Percentiles rank a stretch among this genome's conserved stretches.
Conservation (phyloP, 371 early-diverging fungal genomes). For the Edhazardia aedis region DNA sequence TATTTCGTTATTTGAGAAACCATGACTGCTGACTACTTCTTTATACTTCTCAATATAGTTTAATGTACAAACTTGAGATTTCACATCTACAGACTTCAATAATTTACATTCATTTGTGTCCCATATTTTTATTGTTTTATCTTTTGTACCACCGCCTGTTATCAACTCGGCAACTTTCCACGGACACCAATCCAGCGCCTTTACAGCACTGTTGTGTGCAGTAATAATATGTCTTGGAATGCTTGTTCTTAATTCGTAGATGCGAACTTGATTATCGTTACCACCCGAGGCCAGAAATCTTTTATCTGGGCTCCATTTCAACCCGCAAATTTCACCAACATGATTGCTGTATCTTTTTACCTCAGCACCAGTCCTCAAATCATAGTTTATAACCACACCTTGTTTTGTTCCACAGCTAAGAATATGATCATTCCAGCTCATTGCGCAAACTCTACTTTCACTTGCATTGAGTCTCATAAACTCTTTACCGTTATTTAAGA, state of each 20-base stretch:
- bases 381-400: background rate
- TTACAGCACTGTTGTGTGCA: background rate
- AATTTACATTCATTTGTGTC: conserved; percentile 26
- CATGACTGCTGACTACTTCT: conserved; percentile 44
- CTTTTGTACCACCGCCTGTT: conserved; percentile 45
- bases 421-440: background rate
- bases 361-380: background rate
- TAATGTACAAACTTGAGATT: conserved; percentile 41
- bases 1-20: conserved; percentile 40
- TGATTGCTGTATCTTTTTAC: conserved; percentile 8
- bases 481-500: conserved; percentile 9
- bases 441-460: background rate
- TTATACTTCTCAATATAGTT: conserved; percentile 37
- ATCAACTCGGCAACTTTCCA: conserved; percentile 41
- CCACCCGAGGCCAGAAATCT: conserved; percentile 43
- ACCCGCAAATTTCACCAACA: conserved; percentile 44
- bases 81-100: conserved; percentile 17
- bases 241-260: background rate
- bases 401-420: background rate
- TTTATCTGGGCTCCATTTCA: conserved; percentile 38
- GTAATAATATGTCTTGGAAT: background rate
- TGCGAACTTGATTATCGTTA: conserved; percentile 18
- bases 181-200: conserved; percentile 47
- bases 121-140: conserved; percentile 45
- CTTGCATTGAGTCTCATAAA: conserved; percentile 17